Percentiles rank a stretch among this genome's conserved stretches.
phyloP scores from a whole-genome alignment of 768 basidiomycete genomes.

The Rhodosporidiobolus sp. region DNA sequence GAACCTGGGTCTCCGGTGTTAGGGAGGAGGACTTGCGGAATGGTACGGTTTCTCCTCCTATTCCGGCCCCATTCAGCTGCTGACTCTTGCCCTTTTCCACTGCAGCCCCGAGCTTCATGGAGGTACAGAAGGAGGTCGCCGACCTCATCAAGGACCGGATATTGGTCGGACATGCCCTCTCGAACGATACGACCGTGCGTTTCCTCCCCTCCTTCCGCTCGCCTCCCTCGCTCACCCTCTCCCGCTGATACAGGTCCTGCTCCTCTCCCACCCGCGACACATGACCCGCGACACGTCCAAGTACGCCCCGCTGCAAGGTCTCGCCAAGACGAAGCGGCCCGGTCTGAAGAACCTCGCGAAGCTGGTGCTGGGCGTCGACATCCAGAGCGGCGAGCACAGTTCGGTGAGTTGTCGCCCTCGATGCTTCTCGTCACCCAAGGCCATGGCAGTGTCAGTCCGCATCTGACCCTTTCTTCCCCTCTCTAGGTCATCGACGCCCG shows the following conservation, averaged over 20 bases:
- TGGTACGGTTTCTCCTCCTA: conserved; percentile 51
- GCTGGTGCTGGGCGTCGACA: conserved; percentile 71
- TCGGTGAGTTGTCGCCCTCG: conserved; percentile 60
- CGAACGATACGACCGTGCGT: conserved; percentile 80
- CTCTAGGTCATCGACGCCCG: conserved; percentile 82
- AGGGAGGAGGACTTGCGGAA: conserved; percentile 68
- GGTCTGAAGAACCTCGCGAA: conserved; percentile 75
- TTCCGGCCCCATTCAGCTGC: not conserved
- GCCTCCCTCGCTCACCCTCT: conserved; percentile 45
- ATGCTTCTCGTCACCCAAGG: too few relatives aligned
- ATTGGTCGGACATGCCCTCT: conserved; percentile 83
- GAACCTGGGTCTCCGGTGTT: conserved; percentile 85
- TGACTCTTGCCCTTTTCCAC: not conserved
- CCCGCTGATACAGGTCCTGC: conserved; percentile 46
- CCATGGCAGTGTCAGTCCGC: too few relatives aligned
- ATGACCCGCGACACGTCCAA: conserved; percentile 51
- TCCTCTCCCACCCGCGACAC: conserved; percentile 51
- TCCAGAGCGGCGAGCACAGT: conserved; percentile 84
- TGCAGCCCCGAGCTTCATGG: conserved; percentile 70
- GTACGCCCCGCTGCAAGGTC: conserved; percentile 53
- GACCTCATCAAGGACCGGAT: conserved; percentile 72
- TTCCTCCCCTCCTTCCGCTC: conserved; percentile 57
- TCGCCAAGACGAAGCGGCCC: conserved; percentile 63
- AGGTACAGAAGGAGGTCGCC: conserved; percentile 74
- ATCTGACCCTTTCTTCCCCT: not conserved